Evolutionary conservation across 1,284 basidiomycete genomes (phyloP), one percentile per base, ranked within the genome.

Genomic region (Naganishia sp.): DNA sequence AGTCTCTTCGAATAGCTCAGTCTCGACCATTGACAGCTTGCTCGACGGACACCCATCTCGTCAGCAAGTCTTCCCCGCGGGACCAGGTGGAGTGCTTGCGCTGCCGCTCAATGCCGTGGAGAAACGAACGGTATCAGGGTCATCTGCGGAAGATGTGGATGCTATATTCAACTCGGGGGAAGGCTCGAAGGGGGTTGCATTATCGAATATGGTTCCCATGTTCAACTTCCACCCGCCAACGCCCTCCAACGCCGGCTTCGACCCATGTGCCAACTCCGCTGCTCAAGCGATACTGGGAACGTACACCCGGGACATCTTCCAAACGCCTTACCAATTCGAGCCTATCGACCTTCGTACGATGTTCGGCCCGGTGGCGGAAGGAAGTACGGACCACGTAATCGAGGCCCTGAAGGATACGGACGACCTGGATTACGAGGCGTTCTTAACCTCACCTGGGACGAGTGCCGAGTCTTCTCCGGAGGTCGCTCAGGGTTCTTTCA

Each of bases 141-240:
- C 21, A 35, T 10, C 50, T 35, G 23, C 39, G 35, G 25, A 32
- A 21, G 15, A 23, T 17, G n/a, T 17, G 23, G n/a, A 51, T 6
- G 39, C 21, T 17, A 7, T 35, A 4, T 2, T 49, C 28, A 18
- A 25, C n/a, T 11, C 39, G 18, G 31, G 21, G 23, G 47, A 13
- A n/a, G 9, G 43, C 28, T 6, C 13, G 35, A 39, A 39, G 7
- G 35, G 13, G 2, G 7, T 39, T 9, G 10, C 7, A 9, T 2
- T 13, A 2, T 39, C 35, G 13, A 39, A 39, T 2, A 42, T 51
- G 31, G 32, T 61, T 11, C 57, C 57, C 47, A 61, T 61, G 57
- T 61, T 61, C 47, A 61, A 61, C 39, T 61, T 61, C 47, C 47
- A 50, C 5, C 57, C 57, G 13, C 57, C 57, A 2, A 61, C 57